phyloP scores from a whole-genome alignment of 768 basidiomycete genomes.

The Hysterangium stoloniferum region DNA sequence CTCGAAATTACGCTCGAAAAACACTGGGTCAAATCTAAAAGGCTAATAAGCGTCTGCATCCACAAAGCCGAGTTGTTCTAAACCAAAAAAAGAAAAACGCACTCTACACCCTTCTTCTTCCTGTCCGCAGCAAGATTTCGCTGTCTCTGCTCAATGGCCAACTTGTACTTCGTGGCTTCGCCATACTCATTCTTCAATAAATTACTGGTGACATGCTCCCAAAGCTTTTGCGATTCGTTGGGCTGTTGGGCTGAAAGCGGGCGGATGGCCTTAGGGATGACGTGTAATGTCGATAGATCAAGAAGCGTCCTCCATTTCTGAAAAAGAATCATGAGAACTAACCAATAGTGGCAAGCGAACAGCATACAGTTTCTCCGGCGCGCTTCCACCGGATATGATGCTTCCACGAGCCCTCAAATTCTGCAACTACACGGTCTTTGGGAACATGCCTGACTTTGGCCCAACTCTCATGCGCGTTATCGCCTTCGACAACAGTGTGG shows the following conservation, averaged over 20 bases:
- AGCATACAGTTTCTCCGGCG: conserved; percentile 23
- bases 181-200: conserved; percentile 79
- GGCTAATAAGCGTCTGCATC: neutral
- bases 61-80: neutral
- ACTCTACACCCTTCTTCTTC: conserved; percentile 74
- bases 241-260: conserved; percentile 72
- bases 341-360: neutral
- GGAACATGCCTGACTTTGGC: conserved; percentile 90
- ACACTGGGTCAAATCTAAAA: conserved; percentile 62
- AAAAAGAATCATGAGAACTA: neutral
- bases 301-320: conserved; percentile 61
- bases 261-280: conserved; percentile 79
- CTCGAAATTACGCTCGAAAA: conserved; percentile 64
- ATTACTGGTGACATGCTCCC: conserved; percentile 74
- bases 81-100: conserved; percentile 29
- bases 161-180: conserved; percentile 89
- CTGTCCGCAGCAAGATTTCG: conserved; percentile 82
- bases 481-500: conserved; percentile 66
- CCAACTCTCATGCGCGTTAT: conserved; percentile 57
- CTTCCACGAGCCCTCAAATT: conserved; percentile 86
- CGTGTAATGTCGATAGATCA: conserved; percentile 61
- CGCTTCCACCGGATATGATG: conserved; percentile 75
- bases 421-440: conserved; percentile 61
- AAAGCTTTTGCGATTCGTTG: conserved; percentile 78
- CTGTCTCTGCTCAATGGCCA: conserved; percentile 88